Percentiles rank a stretch among this genome's conserved stretches.
Evolutionary conservation across 1,284 basidiomycete species (phyloP).

Genomic region (Spongiforma sp.): DNA sequence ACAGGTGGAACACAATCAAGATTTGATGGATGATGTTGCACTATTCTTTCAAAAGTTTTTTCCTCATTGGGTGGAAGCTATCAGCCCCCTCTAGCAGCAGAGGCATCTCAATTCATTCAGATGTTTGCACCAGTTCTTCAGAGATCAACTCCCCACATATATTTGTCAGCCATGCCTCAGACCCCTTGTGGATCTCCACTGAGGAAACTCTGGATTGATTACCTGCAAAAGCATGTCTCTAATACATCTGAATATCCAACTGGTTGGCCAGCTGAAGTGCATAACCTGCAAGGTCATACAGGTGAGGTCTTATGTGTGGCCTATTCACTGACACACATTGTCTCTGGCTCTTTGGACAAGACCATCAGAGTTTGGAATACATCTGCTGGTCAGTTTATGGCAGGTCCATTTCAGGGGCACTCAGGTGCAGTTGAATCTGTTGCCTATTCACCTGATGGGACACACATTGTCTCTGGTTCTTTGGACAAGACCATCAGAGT

Average conservation of each 20-base stretch:
- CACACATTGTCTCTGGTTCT: too few relatives aligned
- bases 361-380: neutral
- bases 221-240: too few relatives aligned
- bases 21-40: too few relatives aligned
- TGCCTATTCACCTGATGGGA: too few relatives aligned
- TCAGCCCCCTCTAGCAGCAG: neutral
- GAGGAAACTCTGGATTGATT: too few relatives aligned
- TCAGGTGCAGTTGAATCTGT: neutral
- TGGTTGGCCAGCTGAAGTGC: too few relatives aligned
- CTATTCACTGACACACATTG: neutral
- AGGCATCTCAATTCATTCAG: neutral
- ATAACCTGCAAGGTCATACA: too few relatives aligned
- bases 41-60: too few relatives aligned
- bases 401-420: neutral
- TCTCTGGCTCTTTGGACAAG: neutral
- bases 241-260: too few relatives aligned
- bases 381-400: neutral
- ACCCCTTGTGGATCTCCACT: neutral
- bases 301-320: neutral
- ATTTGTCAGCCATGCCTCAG: neutral
- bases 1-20: too few relatives aligned
- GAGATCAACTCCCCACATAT: neutral
- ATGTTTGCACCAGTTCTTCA: neutral
- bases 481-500: too few relatives aligned
- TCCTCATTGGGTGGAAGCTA: too few relatives aligned